Conservation (phyloP, 2,329 filamentous ascomycete genomes). For the Cladophialophora yegresii region DNA sequence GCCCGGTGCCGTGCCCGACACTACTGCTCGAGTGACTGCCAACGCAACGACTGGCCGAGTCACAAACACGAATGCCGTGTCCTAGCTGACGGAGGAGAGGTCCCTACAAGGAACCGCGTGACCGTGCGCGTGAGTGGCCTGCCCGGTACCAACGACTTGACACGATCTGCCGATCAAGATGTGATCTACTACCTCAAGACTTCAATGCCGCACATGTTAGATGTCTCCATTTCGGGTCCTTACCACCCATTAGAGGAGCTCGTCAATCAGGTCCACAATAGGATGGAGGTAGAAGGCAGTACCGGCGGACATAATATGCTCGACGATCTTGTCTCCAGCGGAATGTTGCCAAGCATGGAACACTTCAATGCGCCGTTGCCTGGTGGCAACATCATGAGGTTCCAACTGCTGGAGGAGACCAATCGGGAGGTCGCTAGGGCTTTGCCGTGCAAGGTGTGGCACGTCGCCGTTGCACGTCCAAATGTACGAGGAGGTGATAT, state of each 20-base stretch:
- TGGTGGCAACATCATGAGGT: slow-evolving; percentile 16
- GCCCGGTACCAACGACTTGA: background rate
- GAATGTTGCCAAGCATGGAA: background rate
- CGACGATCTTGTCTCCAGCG: slow-evolving; percentile 3
- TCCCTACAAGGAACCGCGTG: background rate
- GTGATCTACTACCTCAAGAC: slow-evolving; percentile 21
- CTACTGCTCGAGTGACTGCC: slow-evolving; percentile 18
- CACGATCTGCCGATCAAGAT: slow-evolving; percentile 8
- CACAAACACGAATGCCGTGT: slow-evolving; percentile 16
- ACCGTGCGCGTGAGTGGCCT: slow-evolving; percentile 9
- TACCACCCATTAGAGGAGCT: slow-evolving; percentile 17
- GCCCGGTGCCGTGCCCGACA: slow-evolving; percentile 4
- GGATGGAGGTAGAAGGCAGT: background rate
- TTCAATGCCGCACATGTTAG: slow-evolving; percentile 15
- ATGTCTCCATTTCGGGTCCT: slow-evolving; percentile 20
- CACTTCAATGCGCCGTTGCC: slow-evolving; percentile 18
- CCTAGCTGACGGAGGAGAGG: slow-evolving; percentile 8
- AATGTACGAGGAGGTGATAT: background rate
- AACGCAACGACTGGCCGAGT: slow-evolving; percentile 13
- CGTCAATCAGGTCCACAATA: background rate
- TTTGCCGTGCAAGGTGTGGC: slow-evolving; percentile 14
- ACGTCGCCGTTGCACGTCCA: background rate
- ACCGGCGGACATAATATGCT: slow-evolving; percentile 4
- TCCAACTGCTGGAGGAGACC: slow-evolving; percentile 12
- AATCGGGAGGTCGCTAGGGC: slow-evolving; percentile 6